These are phyloP conservation scores for Pythium phragmiticola DNA, from an alignment of 352 stramenopile genomes.

Conservation along the genomic window DNA sequence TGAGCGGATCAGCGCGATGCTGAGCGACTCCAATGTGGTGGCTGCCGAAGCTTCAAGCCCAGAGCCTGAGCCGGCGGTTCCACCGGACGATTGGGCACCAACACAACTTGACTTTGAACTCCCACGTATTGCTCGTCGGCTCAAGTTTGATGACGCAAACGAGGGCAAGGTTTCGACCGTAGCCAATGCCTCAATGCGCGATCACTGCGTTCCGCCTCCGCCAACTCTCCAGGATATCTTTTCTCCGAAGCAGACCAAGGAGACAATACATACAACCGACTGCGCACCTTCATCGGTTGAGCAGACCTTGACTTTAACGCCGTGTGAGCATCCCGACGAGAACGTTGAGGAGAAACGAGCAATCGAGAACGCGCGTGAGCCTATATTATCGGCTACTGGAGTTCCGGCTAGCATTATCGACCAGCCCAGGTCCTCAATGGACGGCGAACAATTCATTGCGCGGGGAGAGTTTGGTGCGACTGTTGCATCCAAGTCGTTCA, in stretches of 20 bases:
- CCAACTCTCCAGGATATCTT: conserved; percentile 5
- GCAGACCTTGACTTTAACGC: too few relatives aligned
- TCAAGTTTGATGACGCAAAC: conserved; percentile 41
- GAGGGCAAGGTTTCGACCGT: background rate
- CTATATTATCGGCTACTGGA: background rate
- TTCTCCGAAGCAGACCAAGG: background rate
- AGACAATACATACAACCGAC: too few relatives aligned
- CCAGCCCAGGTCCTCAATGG: background rate
- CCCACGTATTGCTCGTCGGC: conserved; percentile 40
- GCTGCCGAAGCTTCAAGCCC: conserved; percentile 26
- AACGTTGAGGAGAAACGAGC: background rate
- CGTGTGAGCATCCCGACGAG: background rate
- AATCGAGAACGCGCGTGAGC: background rate
- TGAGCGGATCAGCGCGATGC: conserved; percentile 33
- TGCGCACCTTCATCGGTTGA: too few relatives aligned
- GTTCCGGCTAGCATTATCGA: background rate
- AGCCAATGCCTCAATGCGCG: background rate
- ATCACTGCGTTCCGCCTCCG: conserved; percentile 38
- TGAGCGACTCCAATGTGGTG: conserved; percentile 27
- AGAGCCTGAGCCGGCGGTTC: conserved; percentile 24
- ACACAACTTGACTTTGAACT: conserved; percentile 21
- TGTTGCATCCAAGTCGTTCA: background rate
- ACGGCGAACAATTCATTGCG: background rate
- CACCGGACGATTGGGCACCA: background rate
- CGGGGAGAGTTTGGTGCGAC: background rate